Conservation (phyloP, 1,284 basidiomycete species). For the Austropuccinia psidii region DNA sequence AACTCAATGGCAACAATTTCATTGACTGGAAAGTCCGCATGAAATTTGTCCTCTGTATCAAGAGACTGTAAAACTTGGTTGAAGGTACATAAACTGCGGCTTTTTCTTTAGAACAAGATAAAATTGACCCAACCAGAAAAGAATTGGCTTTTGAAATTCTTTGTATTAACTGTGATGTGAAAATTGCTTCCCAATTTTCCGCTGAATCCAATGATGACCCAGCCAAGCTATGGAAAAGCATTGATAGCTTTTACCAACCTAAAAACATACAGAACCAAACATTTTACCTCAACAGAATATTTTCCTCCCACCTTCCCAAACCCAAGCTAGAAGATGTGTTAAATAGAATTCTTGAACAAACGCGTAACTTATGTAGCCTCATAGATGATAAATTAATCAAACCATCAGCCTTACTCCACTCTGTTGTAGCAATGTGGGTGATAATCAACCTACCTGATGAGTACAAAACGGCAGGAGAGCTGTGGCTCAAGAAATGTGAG, state of each 20-base stretch:
- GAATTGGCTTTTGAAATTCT: neutral
- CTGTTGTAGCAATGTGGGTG: neutral
- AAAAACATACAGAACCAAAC: conserved; percentile 4
- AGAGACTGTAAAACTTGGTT: neutral
- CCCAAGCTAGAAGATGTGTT: neutral
- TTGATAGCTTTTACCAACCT: neutral
- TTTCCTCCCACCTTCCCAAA: neutral
- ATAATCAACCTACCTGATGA: neutral
- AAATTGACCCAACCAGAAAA: neutral
- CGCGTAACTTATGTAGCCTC: neutral
- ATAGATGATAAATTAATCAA: neutral
- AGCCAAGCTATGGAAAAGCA: neutral
- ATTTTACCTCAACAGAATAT: neutral
- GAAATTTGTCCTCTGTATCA: neutral
- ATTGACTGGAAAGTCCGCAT: conserved; percentile 5
- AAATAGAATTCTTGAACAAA: neutral
- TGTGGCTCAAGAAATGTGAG: neutral
- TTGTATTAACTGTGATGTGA: conserved; percentile 2
- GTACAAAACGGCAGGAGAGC: neutral
- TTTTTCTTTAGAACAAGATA: neutral
- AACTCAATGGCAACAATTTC: neutral
- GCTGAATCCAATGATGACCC: neutral
- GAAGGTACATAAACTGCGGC: neutral
- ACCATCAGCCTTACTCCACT: neutral
- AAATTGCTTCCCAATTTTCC: neutral